These are phyloP conservation scores for Sporothrix luriei DNA, from an alignment of 2,329 filamentous ascomycete genomes.

Conservation along the genomic window DNA sequence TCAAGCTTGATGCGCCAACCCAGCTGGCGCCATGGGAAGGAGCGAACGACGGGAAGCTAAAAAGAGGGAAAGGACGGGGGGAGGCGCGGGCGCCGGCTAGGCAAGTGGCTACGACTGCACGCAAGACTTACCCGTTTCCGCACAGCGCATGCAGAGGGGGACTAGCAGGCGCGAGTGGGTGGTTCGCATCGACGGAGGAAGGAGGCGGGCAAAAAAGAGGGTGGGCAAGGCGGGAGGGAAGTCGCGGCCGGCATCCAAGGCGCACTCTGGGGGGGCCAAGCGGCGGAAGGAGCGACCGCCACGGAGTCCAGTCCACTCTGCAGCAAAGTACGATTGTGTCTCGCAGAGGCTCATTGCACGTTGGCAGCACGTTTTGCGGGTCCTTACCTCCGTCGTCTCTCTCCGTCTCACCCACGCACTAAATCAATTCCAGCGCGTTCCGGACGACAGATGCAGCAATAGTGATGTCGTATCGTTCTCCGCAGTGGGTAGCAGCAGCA, in stretches of 20 bases:
- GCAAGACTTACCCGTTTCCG: conserved; percentile 29
- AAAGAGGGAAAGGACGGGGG: neutral
- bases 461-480: conserved; percentile 22
- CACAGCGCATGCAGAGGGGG: conserved; percentile 7
- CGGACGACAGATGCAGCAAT: conserved; percentile 2
- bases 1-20: neutral
- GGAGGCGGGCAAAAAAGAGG: neutral
- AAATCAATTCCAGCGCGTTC: neutral
- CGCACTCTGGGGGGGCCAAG: neutral
- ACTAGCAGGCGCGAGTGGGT: neutral
- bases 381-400: neutral
- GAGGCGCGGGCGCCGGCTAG: conserved; percentile 18
- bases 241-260: conserved; percentile 11
- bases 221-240: conserved; percentile 4
- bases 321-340: no score
- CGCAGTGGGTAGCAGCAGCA: conserved; percentile 10
- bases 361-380: neutral
- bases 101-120: conserved; percentile 16
- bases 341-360: neutral
- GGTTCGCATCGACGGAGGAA: neutral
- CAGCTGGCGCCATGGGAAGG: neutral
- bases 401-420: neutral
- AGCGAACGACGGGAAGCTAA: neutral
- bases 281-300: neutral
- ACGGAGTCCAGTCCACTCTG: no score